Percentiles rank a stretch among this genome's conserved stretches.
These are phyloP conservation scores for Colletotrichum phormii DNA, from an alignment of 2,329 filamentous ascomycete genomes.

Conservation along the genomic window DNA sequence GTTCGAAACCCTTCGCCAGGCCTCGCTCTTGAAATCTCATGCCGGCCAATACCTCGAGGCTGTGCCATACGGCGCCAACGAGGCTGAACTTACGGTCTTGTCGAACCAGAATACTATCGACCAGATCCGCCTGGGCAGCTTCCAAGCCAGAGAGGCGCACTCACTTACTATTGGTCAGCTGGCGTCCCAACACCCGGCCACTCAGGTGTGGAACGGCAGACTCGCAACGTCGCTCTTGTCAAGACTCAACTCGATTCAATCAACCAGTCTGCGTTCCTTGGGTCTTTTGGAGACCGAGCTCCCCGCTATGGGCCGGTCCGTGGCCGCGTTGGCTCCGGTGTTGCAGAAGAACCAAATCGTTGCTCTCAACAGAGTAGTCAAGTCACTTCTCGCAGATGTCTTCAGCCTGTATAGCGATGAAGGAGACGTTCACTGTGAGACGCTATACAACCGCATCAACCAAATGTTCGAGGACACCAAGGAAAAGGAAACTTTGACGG, in stretches of 20 bases:
- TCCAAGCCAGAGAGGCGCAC: slow-evolving; percentile 18
- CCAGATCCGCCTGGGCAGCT: slow-evolving; percentile 53
- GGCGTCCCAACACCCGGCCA: slow-evolving; percentile 17
- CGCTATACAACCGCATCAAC: slow-evolving; percentile 11
- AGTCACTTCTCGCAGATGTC: slow-evolving; percentile 56
- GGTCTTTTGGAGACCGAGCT: slow-evolving; percentile 74
- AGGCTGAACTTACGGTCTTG: slow-evolving; percentile 59
- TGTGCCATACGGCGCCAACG: slow-evolving; percentile 28
- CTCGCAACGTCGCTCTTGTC: slow-evolving; percentile 61
- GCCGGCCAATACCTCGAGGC: slow-evolving; percentile 1
- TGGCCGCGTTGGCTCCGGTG: slow-evolving; percentile 61
- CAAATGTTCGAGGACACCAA: background rate
- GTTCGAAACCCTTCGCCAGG: slow-evolving; percentile 69
- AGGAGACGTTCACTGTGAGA: background rate
- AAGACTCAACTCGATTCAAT: slow-evolving; percentile 62
- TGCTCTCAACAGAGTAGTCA: slow-evolving; percentile 61
- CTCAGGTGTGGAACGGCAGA: slow-evolving; percentile 53
- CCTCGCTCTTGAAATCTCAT: slow-evolving; percentile 55
- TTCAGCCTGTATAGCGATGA: slow-evolving; percentile 52
- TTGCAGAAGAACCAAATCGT: slow-evolving; percentile 62
- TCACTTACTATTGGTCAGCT: slow-evolving; percentile 31
- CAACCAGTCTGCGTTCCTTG: slow-evolving; percentile 70
- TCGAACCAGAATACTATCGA: slow-evolving; percentile 57
- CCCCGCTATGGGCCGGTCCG: slow-evolving; percentile 67
- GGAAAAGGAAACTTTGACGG: background rate